A percentile compares a stretch with the other conserved stretches of the same genome.
These are phyloP conservation scores for Geranium incanum DNA, from an alignment of 441 rosid genomes.

Conservation along the genomic window DNA sequence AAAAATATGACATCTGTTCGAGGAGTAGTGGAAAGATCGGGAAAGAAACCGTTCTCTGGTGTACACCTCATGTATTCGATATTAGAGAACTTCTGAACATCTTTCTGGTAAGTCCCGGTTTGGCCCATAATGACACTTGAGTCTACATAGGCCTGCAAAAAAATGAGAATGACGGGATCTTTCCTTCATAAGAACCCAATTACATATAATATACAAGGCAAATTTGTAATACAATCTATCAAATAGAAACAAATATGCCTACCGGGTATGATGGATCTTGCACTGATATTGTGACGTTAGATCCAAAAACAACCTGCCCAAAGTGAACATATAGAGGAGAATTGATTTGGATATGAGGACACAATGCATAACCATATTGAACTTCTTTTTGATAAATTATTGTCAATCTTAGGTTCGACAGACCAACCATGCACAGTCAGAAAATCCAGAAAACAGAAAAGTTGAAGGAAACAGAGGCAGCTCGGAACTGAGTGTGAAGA, in stretches of 20 bases:
- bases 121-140: constrained; percentile 95
- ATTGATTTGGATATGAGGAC: background rate
- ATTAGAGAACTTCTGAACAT: constrained; percentile 56
- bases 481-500: background rate
- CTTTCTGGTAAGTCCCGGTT: constrained; percentile 67
- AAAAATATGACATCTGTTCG: constrained; percentile 85
- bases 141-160: constrained; percentile 83
- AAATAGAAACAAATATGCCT: constrained; percentile 4
- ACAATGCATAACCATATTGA: background rate
- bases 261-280: constrained; percentile 99
- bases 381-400: background rate
- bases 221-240: no score
- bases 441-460: background rate
- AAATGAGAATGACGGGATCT: background rate
- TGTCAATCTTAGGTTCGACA: no score
- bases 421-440: background rate
- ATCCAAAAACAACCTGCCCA: constrained; percentile 77
- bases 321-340: constrained; percentile 10
- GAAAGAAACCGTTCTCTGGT: constrained; percentile 95
- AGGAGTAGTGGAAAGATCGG: constrained; percentile 58
- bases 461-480: background rate
- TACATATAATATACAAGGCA: background rate
- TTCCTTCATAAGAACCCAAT: background rate
- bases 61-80: constrained; percentile 89
- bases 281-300: constrained; percentile 77